Percentiles rank a stretch among this genome's conserved stretches.
Evolutionary conservation across 257 asterid genomes (phyloP).

Genomic region (Catharanthus roseus): DNA sequence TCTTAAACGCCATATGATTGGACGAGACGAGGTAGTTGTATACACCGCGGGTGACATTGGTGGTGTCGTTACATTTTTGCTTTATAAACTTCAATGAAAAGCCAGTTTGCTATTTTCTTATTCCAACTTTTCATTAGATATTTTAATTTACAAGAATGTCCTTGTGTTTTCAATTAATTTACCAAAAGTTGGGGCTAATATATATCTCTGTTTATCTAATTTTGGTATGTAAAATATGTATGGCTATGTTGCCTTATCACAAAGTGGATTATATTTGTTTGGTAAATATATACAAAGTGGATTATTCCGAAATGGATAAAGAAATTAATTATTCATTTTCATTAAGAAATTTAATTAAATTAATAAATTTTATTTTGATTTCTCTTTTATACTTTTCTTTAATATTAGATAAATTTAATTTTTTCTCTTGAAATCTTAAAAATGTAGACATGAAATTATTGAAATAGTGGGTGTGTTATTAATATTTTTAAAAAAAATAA

Average conservation of each 20-base stretch:
- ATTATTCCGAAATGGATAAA: too few species aligned
- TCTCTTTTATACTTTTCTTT: too few species aligned
- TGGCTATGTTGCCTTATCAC: not conserved
- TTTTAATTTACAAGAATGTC: not conserved
- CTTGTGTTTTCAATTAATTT: not conserved
- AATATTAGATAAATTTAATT: too few species aligned
- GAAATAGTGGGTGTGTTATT: too few species aligned
- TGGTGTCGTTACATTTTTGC: slow-evolving; percentile 4
- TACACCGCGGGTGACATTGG: slow-evolving; percentile 5
- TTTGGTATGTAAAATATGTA: not conserved
- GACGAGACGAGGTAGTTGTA: not conserved
- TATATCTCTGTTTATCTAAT: not conserved
- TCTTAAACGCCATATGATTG: slow-evolving; percentile 1
- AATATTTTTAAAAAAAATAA: too few species aligned
- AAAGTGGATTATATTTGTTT: not conserved
- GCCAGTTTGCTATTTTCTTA: not conserved
- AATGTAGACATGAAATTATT: too few species aligned
- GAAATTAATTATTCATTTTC: too few species aligned
- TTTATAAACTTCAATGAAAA: slow-evolving; percentile 1
- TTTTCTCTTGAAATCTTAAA: too few species aligned
- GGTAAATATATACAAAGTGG: too few species aligned
- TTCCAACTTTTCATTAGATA: not conserved
- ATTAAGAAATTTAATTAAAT: too few species aligned
- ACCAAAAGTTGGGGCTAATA: not conserved
- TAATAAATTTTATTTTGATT: too few species aligned